Evolutionary conservation across 2,329 filamentous ascomycete genomes (phyloP).

Genomic region (Didymella arachidicola): DNA sequence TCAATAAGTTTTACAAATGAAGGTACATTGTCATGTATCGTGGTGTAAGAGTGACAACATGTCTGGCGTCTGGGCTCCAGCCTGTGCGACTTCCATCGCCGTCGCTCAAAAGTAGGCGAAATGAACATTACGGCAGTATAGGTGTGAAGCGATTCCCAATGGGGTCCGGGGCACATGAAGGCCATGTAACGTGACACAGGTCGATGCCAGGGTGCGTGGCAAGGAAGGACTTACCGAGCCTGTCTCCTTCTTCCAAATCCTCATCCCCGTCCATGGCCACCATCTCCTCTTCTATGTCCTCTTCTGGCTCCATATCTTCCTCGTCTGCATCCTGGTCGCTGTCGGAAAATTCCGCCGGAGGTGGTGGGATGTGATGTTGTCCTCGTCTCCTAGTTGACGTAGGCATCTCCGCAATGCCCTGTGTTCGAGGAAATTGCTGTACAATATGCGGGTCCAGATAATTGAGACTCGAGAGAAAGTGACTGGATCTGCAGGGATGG

Average conservation of each 20-base stretch:
- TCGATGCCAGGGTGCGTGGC: neutral
- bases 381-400: conserved; percentile 38
- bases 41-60: neutral
- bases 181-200: conserved; percentile 5
- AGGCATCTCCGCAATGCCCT: conserved; percentile 30
- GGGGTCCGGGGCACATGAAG: neutral
- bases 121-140: neutral
- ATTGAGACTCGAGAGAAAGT: neutral
- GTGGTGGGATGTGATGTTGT: conserved; percentile 28
- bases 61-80: conserved; percentile 1
- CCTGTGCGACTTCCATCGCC: conserved; percentile 1
- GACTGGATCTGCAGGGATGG: conserved; percentile 17
- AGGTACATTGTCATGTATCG: neutral
- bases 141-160: neutral
- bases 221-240: conserved; percentile 28
- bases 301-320: conserved; percentile 31
- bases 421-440: conserved; percentile 15
- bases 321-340: conserved; percentile 39
- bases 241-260: conserved; percentile 56
- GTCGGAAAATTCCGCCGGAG: conserved; percentile 33
- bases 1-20: conserved; percentile 9
- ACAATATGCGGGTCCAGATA: neutral
- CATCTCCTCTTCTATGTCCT: conserved; percentile 38
- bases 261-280: conserved; percentile 48
- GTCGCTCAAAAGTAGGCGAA: neutral